These are phyloP conservation scores for Mallotus japonicus DNA, from an alignment of 441 rosid genomes.

Conservation along the genomic window DNA sequence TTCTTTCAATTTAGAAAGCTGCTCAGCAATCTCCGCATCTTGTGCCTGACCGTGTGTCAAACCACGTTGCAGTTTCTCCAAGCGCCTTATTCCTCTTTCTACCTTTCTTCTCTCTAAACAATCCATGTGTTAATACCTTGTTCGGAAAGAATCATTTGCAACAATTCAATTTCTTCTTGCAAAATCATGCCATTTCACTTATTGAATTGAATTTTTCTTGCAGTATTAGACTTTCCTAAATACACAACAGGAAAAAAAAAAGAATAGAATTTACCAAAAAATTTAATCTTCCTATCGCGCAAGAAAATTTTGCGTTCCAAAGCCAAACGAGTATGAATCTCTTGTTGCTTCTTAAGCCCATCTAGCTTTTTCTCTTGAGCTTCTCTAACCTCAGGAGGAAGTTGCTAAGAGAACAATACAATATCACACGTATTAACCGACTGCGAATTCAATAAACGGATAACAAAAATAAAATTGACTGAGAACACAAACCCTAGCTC, in stretches of 20 bases:
- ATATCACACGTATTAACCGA: neutral
- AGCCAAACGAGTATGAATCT: slow-evolving; percentile 76
- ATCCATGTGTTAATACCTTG: no score
- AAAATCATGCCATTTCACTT: no score
- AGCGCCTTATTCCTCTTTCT: slow-evolving; percentile 77
- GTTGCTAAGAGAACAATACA: slow-evolving; percentile 39
- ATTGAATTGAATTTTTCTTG: no score
- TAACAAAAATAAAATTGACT: neutral
- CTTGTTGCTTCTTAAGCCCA: slow-evolving; percentile 81
- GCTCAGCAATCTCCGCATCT: slow-evolving; percentile 60
- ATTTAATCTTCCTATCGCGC: slow-evolving; percentile 84
- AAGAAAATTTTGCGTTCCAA: slow-evolving; percentile 85
- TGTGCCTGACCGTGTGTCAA: slow-evolving; percentile 59
- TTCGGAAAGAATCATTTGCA: no score
- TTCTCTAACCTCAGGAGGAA: slow-evolving; percentile 70
- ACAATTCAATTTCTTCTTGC: no score
- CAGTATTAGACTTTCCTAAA: no score
- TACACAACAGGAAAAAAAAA: neutral
- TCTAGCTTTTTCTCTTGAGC: slow-evolving; percentile 69
- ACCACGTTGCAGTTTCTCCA: slow-evolving; percentile 90
- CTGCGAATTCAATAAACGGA: neutral
- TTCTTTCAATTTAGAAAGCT: slow-evolving; percentile 80
- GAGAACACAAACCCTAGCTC: slow-evolving; percentile 13
- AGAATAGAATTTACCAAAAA: slow-evolving; percentile 56
- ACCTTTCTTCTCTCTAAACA: slow-evolving; percentile 82